Percentiles rank a stretch among this genome's conserved stretches.
Evolutionary conservation across 2,329 filamentous ascomycete species (phyloP).

Genomic region (Fusarium camptoceras): DNA sequence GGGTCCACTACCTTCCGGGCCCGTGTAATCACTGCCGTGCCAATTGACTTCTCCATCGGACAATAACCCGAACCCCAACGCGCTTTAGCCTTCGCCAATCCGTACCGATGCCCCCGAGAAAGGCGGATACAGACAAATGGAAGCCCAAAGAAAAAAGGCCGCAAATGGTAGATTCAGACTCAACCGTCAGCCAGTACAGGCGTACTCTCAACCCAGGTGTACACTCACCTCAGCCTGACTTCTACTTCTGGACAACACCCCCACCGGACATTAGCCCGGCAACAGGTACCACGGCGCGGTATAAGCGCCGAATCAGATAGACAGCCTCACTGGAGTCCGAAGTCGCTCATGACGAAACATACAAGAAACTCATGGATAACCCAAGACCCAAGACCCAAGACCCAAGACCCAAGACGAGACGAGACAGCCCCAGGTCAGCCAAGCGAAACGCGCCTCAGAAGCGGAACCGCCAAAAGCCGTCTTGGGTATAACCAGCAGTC

Average conservation of each 20-base stretch:
- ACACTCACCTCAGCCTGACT: constrained; percentile 26
- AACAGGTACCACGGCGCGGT: constrained; percentile 37
- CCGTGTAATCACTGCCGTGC: constrained; percentile 46
- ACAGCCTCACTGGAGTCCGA: constrained; percentile 43
- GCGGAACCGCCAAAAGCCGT: constrained; percentile 1
- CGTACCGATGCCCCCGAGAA: constrained; percentile 39
- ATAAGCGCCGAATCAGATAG: constrained; percentile 37
- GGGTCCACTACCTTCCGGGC: constrained; percentile 35
- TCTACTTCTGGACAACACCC: constrained; percentile 1
- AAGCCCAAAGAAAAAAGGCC: constrained; percentile 44
- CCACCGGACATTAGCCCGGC: constrained; percentile 44
- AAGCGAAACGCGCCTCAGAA: constrained; percentile 19
- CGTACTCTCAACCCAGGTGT: constrained; percentile 29
- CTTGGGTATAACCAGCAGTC: constrained; percentile 1
- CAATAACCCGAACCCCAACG: constrained; percentile 47
- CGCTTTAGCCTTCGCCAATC: constrained; percentile 35
- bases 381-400: neutral
- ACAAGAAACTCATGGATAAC: constrained; percentile 11
- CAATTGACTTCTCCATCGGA: constrained; percentile 47
- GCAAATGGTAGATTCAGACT: constrained; percentile 27
- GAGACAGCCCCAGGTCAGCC: constrained; percentile 1
- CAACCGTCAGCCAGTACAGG: constrained; percentile 26
- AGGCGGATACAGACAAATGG: constrained; percentile 30
- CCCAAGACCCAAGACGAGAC: neutral
- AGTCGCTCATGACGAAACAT: constrained; percentile 41